These are phyloP conservation scores for Ogataea glucozyma DNA, from an alignment of 805 yeast genomes.

Conservation along the genomic window DNA sequence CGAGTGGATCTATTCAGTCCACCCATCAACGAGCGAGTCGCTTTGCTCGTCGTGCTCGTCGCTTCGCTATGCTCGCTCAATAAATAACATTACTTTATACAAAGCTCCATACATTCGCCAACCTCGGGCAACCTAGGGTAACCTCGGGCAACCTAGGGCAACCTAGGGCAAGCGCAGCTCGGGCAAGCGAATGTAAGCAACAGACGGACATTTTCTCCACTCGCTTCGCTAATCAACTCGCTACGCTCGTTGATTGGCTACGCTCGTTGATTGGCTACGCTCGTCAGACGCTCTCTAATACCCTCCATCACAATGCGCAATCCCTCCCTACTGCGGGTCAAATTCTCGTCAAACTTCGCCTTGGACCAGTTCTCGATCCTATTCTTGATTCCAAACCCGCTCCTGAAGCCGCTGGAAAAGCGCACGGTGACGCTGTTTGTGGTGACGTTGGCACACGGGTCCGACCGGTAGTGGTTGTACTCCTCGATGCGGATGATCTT, in stretches of 20 bases:
- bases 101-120: too few relatives aligned
- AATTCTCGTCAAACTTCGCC: slow-evolving; percentile 64
- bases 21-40: too few relatives aligned
- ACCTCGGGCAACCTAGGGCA: too few relatives aligned
- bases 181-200: too few relatives aligned
- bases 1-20: too few relatives aligned
- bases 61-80: too few relatives aligned
- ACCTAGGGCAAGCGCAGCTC: too few relatives aligned
- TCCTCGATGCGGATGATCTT: slow-evolving; percentile 79
- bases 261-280: not conserved
- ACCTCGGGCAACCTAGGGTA: too few relatives aligned
- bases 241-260: not conserved
- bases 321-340: slow-evolving; percentile 67
- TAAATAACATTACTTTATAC: too few relatives aligned
- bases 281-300: slow-evolving; percentile 26
- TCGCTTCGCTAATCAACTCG: slow-evolving; percentile 1
- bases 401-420: slow-evolving; percentile 65
- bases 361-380: slow-evolving; percentile 84
- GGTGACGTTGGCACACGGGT: slow-evolving; percentile 36
- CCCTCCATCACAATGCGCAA: slow-evolving; percentile 73
- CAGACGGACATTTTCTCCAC: too few relatives aligned
- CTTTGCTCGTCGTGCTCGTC: too few relatives aligned
- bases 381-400: slow-evolving; percentile 59
- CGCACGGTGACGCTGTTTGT: slow-evolving; percentile 54
- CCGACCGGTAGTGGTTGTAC: slow-evolving; percentile 53